Conservation (phyloP, 106 monocot species). For the Posidonia australis region DNA sequence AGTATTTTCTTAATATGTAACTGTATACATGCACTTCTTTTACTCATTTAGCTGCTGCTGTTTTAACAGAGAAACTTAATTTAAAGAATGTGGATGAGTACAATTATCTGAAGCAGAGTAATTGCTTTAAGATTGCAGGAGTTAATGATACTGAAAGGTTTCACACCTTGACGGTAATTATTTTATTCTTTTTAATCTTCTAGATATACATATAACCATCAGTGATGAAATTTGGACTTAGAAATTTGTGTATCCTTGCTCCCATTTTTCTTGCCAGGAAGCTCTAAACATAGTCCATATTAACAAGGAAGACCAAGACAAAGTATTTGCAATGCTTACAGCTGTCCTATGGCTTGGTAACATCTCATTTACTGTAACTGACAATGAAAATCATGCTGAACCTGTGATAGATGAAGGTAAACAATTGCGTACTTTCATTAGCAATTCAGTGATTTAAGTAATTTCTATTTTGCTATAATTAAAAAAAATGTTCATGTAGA, state of each 20-base stretch:
- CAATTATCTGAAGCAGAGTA: slow-evolving; percentile 79
- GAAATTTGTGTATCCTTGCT: neutral
- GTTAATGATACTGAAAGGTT: slow-evolving; percentile 96
- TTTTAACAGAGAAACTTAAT: slow-evolving; percentile 70
- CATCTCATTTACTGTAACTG: slow-evolving; percentile 70
- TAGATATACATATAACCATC: neutral
- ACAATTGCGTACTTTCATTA: neutral
- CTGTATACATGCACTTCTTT: too few relatives aligned
- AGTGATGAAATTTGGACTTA: neutral
- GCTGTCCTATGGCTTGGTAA: slow-evolving; percentile 94
- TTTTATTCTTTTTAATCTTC: neutral
- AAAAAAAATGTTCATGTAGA: too few relatives aligned
- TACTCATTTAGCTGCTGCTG: too few relatives aligned
- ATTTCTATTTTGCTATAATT: too few relatives aligned
- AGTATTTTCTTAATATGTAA: too few relatives aligned
- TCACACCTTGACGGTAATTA: slow-evolving; percentile 48
- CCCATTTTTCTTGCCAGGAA: slow-evolving; percentile 40
- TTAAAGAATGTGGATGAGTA: slow-evolving; percentile 66
- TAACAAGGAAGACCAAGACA: slow-evolving; percentile 74
- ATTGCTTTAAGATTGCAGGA: slow-evolving; percentile 66
- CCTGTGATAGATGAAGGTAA: slow-evolving; percentile 92
- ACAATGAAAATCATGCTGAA: slow-evolving; percentile 92
- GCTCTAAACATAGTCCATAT: slow-evolving; percentile 91
- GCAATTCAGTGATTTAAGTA: neutral
- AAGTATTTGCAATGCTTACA: slow-evolving; percentile 79